Base-by-base conservation (phyloP, 1,139 yeast genomes). In the Lodderomyces oxycetoniae region DNA sequence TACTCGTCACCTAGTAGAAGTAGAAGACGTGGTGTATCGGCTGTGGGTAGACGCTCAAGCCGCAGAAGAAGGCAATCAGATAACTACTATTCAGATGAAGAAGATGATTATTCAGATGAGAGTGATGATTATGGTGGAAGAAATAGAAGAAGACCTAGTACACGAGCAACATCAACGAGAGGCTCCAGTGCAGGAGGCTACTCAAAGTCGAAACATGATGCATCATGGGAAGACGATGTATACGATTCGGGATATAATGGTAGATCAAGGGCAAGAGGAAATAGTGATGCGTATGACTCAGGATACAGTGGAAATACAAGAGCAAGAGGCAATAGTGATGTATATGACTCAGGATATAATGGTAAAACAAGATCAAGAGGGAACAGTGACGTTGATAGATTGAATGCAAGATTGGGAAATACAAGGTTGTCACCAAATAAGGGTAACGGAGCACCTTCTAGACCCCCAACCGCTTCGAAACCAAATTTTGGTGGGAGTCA, bases 191-290 rank as follows among this genome's bases (percentile, higher is more conserved):
- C 28, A 19, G 26, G 30, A 2, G 32, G 39, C 4, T 16, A 15
- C 4, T 27, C 30, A 5, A 14, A 5, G 4, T 10, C 30, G 12
- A 27, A 21, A 16, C 25, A 29, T 5, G 25, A 26, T 10, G 30
- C 46, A n/a, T 31, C 28, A 16, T 86, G 95, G 95, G 91, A 84
- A 57, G 95, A 87, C 58, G 93, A 86, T 50, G 70, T 83, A 5
- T 24, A 24, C 26, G 26, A 24, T 14, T n/a, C 65, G 42, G 51
- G 64, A 38, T 49, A 49, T 4, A 49, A 53, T 39, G 52, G 56
- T 34, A 38, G 49, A 28, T 37, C 49, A 25, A 50, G 67, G 42
- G 52, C 64, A 42, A 51, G 63, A 39, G 49, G 49, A 3, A 49
- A 52, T 39, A 52, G 55, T 34, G 69, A 63, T 29, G 64, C 65